A percentile compares a stretch with the other conserved stretches of the same genome.
These are phyloP conservation scores for Macrocybe gigantea DNA, from an alignment of 768 basidiomycete species.

Conservation along the genomic window DNA sequence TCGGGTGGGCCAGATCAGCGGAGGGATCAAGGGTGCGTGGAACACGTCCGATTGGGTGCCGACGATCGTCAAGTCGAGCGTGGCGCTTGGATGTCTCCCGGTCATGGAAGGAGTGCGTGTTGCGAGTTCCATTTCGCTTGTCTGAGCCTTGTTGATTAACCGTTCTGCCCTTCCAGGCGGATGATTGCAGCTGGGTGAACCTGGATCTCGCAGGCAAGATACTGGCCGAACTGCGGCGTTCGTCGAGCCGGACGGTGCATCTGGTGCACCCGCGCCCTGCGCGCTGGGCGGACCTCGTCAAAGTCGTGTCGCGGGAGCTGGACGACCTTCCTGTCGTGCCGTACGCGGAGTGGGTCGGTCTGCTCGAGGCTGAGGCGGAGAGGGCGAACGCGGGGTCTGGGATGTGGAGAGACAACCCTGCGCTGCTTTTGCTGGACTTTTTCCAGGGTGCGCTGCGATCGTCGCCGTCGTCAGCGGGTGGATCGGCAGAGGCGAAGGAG, in stretches of 20 bases:
- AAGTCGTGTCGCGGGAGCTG: slow-evolving; percentile 7
- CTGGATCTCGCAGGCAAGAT: slow-evolving; percentile 13
- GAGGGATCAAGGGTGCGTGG: slow-evolving; percentile 30
- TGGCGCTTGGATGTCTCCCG: slow-evolving; percentile 22
- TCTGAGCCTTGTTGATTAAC: too few relatives aligned
- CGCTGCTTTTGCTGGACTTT: too few relatives aligned
- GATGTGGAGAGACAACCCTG: too few relatives aligned
- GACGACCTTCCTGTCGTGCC: slow-evolving; percentile 10
- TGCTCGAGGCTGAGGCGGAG: neutral
- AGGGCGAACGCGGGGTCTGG: neutral
- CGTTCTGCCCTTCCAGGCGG: too few relatives aligned
- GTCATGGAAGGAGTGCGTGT: slow-evolving; percentile 20
- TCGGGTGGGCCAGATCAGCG: slow-evolving; percentile 32
- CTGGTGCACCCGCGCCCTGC: slow-evolving; percentile 14
- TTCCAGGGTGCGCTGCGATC: too few relatives aligned
- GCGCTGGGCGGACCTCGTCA: slow-evolving; percentile 8
- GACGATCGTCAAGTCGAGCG: slow-evolving; percentile 26
- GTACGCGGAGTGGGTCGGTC: slow-evolving; percentile 13
- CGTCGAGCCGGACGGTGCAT: slow-evolving; percentile 7
- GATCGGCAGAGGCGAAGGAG: too few relatives aligned
- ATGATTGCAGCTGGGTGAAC: slow-evolving; percentile 17
- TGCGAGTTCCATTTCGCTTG: too few relatives aligned
- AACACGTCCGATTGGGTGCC: slow-evolving; percentile 30
- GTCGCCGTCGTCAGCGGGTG: too few relatives aligned
- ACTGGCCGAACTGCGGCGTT: slow-evolving; percentile 10